Evolutionary conservation across 202 grass and related monocot species (phyloP).

Genomic region (Digitaria exilis): DNA sequence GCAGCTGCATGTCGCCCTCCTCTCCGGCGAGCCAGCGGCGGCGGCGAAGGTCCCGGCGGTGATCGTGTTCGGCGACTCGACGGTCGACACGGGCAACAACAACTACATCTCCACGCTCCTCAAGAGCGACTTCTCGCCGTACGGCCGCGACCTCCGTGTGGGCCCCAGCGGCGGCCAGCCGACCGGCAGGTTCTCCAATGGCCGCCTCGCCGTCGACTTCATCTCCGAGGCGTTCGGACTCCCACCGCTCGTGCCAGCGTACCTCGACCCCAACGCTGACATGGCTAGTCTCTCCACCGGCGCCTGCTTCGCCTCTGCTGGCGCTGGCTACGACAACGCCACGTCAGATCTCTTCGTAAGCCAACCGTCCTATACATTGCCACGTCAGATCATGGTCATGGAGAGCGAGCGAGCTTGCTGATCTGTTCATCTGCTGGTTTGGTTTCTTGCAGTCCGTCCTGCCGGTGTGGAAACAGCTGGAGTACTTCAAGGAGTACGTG

Average conservation of each 20-base stretch:
- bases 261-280: conserved; percentile 48
- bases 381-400: background rate
- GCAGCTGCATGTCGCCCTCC: conserved; percentile 28
- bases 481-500: conserved; percentile 78
- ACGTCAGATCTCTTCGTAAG: conserved; percentile 72
- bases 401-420: background rate
- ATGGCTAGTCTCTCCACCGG: conserved; percentile 50
- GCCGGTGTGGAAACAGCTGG: conserved; percentile 61
- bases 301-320: conserved; percentile 80
- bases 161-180: background rate
- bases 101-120: conserved; percentile 62
- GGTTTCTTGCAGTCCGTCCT: conserved; percentile 53
- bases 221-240: conserved; percentile 70
- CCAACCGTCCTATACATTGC: background rate
- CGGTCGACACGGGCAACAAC: conserved; percentile 77
- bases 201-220: conserved; percentile 70
- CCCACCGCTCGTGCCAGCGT: conserved; percentile 50
- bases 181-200: conserved; percentile 80
- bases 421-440: background rate
- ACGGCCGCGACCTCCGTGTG: conserved; percentile 48
- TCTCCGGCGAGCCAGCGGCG: background rate
- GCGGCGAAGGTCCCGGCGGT: conserved; percentile 56
- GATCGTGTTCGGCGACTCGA: conserved; percentile 82
- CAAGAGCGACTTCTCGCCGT: conserved; percentile 69
- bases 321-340: conserved; percentile 71